A percentile compares a stretch with the other conserved stretches of the same genome.
Evolutionary conservation across 2,329 filamentous ascomycete genomes (phyloP).

Genomic region (Botrytis fabae): DNA sequence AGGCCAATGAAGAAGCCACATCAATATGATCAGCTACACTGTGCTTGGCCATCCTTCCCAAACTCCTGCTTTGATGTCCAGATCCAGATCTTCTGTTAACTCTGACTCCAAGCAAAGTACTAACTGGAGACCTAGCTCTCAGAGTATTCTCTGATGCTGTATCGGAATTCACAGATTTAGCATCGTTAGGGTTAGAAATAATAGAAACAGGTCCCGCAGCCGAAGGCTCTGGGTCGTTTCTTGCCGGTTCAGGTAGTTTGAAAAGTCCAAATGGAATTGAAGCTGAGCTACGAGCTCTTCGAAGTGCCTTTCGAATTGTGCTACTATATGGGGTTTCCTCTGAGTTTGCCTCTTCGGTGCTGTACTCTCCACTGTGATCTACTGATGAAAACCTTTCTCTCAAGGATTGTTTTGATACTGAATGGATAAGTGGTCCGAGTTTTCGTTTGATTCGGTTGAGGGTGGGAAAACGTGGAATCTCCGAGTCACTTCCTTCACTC

Average conservation of each 20-base stretch:
- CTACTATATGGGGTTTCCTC: neutral
- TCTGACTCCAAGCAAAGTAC: neutral
- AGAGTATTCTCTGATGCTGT: neutral
- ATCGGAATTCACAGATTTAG: neutral
- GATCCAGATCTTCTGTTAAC: neutral
- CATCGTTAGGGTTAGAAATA: neutral
- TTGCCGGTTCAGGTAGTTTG: conserved; percentile 7
- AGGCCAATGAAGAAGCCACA: neutral
- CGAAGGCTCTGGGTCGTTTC: neutral
- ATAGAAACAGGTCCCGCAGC: conserved; percentile 2
- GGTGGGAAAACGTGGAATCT: conserved; percentile 8
- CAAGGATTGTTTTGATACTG: conserved; percentile 10
- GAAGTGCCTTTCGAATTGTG: neutral
- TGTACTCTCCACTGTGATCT: neutral
- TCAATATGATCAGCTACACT: neutral
- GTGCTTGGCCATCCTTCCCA: too few relatives aligned
- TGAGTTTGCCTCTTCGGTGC: neutral
- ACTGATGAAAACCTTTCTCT: neutral
- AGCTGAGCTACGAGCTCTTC: conserved; percentile 18
- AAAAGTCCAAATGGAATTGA: conserved; percentile 16
- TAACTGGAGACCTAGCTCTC: conserved; percentile 18
- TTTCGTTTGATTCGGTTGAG: conserved; percentile 9
- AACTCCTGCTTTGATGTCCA: neutral
- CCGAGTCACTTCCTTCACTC: conserved; percentile 17
- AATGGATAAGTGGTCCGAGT: conserved; percentile 13